Evolutionary conservation across 2,329 filamentous ascomycete genomes (phyloP), one percentile per base, ranked within the genome.

Genomic region (Penicillium brasilianum): DNA sequence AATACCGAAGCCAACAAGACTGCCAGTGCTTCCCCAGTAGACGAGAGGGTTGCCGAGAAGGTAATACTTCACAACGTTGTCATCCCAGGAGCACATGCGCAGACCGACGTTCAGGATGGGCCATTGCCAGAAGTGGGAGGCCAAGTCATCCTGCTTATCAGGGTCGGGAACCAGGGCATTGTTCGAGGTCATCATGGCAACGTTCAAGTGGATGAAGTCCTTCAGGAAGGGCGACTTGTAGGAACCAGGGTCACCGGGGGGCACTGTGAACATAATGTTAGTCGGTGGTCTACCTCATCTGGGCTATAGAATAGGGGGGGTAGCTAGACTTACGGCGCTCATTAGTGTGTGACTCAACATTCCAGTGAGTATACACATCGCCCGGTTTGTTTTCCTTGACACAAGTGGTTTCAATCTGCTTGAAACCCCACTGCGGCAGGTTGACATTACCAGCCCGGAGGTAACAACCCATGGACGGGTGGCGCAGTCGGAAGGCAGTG

Each of bases 101-200:
- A 99, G 88, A 75, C 95, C 95, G 59, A 98, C 95, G 72, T 98
- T 84, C 43, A 99, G 87, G 65, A 99, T 87, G 20, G 95, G 95
- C 95, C 95, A 99, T 80, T 99, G 93, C 95, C 95, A 99, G 84
- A 93, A 97, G 68, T 93, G 85, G 14, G 95, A 99, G 34, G 95
- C 95, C 51, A 99, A 87, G 73, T 99, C 95, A 73, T 99, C 95
- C 78, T 99, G 95, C 86, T 99, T 99, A 78, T 99, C 95, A 4
- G 95, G 94, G 73, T 99, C 95, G 4, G 95, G 95, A 20, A 99
- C 92, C 49, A 99, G 87, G 25, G 95, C 95, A 74, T 99, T 99
- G 85, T 99, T 99, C 41, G 95, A 98, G 3, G 95, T 99, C 94
- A 98, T 97, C 95, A 99, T 99, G 65, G 95, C 95, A 64, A 99